These are phyloP conservation scores for Neonectria hederae DNA, from an alignment of 2,329 filamentous ascomycete species.

Conservation along the genomic window DNA sequence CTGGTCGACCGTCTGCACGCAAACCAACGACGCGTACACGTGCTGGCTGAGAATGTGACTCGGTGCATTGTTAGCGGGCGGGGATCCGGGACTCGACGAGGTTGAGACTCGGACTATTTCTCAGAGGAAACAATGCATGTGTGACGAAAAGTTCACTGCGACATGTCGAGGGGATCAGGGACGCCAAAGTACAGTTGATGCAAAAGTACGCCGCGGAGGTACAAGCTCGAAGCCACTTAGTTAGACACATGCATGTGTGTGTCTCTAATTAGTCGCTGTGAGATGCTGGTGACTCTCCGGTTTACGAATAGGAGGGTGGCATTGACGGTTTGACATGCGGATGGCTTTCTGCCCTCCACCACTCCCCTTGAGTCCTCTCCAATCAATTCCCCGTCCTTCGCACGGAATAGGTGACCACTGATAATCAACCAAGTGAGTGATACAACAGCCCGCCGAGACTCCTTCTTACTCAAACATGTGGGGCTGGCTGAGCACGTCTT, in stretches of 20 bases:
- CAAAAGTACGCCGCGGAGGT: background rate
- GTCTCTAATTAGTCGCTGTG: background rate
- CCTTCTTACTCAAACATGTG: background rate
- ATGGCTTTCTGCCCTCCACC: slow-evolving; percentile 9
- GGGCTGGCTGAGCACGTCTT: background rate
- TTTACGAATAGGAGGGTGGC: background rate
- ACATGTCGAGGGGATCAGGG: background rate
- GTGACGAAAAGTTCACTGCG: background rate
- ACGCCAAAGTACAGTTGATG: background rate
- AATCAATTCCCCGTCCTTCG: background rate
- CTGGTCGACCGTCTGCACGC: slow-evolving; percentile 28
- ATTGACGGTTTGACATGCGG: slow-evolving; percentile 2
- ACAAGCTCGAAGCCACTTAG: slow-evolving; percentile 7
- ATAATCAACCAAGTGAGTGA: background rate
- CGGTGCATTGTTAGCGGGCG: slow-evolving; percentile 31
- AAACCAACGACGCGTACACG: slow-evolving; percentile 41
- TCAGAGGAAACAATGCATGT: slow-evolving; percentile 1
- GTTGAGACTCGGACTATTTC: slow-evolving; percentile 18
- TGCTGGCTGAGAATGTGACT: slow-evolving; percentile 39
- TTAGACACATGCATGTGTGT: background rate
- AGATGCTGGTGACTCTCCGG: background rate
- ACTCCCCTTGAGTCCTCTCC: background rate
- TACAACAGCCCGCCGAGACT: background rate
- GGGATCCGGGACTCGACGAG: slow-evolving; percentile 15
- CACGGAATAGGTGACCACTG: background rate